phyloP scores from a whole-genome alignment of 495 filamentous ascomycete genomes.

The Podospora appendiculata region DNA sequence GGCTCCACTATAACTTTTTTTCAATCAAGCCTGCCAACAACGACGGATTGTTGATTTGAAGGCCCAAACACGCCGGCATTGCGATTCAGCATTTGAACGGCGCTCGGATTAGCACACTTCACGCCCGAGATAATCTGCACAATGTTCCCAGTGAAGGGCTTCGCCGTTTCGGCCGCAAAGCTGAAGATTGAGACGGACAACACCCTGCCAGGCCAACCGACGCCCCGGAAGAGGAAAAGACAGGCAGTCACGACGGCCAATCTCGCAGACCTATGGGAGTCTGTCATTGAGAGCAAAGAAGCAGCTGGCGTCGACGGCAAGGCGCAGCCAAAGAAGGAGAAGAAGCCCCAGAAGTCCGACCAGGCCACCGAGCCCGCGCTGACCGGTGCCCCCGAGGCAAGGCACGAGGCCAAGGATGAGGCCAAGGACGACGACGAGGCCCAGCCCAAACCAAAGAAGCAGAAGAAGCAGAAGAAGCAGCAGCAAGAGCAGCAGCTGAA shows the following conservation, averaged over 20 bases:
- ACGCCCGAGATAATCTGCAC: not conserved
- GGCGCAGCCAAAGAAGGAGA: constrained; percentile 1
- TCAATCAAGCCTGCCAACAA: too few species aligned
- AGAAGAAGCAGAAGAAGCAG: too few species aligned
- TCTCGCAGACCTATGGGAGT: constrained; percentile 67
- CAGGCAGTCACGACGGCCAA: constrained; percentile 60
- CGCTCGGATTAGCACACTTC: too few species aligned
- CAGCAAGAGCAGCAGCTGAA: too few species aligned
- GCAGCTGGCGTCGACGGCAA: not conserved
- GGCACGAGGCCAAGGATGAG: too few species aligned
- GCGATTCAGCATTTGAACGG: too few species aligned
- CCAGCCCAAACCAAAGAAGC: too few species aligned
- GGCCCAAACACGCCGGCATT: too few species aligned
- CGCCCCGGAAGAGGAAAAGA: constrained; percentile 51
- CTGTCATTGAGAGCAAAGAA: constrained; percentile 63
- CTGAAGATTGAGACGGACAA: constrained; percentile 56
- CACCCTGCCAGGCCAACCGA: constrained; percentile 7
- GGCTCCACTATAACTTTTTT: constrained; percentile 5
- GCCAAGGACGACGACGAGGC: too few species aligned
- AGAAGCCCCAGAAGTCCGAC: constrained; percentile 1
- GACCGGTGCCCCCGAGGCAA: not conserved
- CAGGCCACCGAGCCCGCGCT: not conserved
- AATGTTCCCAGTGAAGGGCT: constrained; percentile 94
- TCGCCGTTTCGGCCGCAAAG: constrained; percentile 64
- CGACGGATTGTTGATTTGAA: too few species aligned